These are phyloP conservation scores for Citrullus amarus DNA, from an alignment of 306 rosid genomes.

Conservation along the genomic window DNA sequence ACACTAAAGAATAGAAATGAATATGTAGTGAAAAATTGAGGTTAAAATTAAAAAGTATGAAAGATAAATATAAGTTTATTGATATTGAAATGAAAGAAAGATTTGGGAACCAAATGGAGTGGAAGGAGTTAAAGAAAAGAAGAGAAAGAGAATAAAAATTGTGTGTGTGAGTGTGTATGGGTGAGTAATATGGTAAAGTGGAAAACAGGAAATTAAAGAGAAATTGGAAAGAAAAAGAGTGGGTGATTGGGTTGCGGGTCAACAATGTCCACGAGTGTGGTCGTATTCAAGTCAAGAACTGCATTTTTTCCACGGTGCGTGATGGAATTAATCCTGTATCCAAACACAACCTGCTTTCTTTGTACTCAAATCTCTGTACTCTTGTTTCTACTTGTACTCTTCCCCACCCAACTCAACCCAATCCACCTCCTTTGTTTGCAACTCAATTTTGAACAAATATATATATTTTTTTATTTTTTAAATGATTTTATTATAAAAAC, in stretches of 20 bases:
- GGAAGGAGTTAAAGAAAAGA: too few species aligned
- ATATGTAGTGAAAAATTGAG: too few species aligned
- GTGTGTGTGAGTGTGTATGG: too few species aligned
- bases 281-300: not conserved
- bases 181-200: not conserved
- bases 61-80: too few species aligned
- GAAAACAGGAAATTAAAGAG: not conserved
- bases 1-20: too few species aligned
- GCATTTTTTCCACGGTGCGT: not conserved
- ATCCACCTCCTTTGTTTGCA: not conserved
- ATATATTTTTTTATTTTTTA: not conserved
- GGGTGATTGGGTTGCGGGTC: constrained; percentile 3
- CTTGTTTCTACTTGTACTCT: not conserved
- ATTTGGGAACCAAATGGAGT: too few species aligned
- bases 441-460: not conserved
- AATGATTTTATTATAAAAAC: too few species aligned
- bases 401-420: not conserved
- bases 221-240: not conserved
- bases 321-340: not conserved
- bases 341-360: not conserved
- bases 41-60: too few species aligned
- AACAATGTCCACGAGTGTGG: not conserved
- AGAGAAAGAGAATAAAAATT: too few species aligned
- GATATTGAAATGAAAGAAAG: too few species aligned
- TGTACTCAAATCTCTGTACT: not conserved